phyloP scores from a whole-genome alignment of 192 early-diverging fungal genomes.

The Mortierella claussenii region DNA sequence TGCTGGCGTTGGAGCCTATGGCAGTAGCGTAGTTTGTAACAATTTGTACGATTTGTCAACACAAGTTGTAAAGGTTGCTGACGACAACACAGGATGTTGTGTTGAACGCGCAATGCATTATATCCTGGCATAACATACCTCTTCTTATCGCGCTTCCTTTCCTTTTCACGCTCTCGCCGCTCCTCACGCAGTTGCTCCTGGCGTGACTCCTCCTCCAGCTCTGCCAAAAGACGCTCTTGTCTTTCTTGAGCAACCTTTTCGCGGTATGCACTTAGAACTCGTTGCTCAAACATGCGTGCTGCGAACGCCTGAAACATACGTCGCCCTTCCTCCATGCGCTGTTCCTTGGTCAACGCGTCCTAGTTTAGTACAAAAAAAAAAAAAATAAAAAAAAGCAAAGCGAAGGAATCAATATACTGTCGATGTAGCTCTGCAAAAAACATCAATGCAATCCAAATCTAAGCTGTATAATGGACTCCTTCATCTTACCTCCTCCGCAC shows the following conservation, averaged over 20 bases:
- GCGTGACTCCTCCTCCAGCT: slow-evolving; percentile 89
- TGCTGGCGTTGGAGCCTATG: slow-evolving; percentile 74
- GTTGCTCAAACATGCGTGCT: slow-evolving; percentile 97
- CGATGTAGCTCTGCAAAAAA: neutral
- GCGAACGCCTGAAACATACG: slow-evolving; percentile 97
- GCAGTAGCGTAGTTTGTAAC: neutral
- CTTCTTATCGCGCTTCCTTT: slow-evolving; percentile 81
- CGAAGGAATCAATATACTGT: no score
- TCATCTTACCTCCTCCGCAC: slow-evolving; percentile 59
- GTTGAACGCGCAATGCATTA: no score
- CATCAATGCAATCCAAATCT: slow-evolving; percentile 1
- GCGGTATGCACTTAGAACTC: slow-evolving; percentile 91
- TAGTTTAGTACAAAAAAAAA: slow-evolving; percentile 31
- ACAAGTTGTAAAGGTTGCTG: neutral
- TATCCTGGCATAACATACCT: slow-evolving; percentile 69
- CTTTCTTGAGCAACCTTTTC: slow-evolving; percentile 94
- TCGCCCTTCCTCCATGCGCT: slow-evolving; percentile 91
- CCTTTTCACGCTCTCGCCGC: slow-evolving; percentile 70
- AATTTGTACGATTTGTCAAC: neutral
- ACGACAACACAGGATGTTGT: no score
- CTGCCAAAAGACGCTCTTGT: slow-evolving; percentile 86
- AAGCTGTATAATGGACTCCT: neutral
- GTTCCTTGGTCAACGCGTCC: slow-evolving; percentile 84
- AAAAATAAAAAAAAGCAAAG: neutral
- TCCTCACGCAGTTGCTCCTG: slow-evolving; percentile 65